Base-by-base conservation (phyloP, 2,329 filamentous ascomycete species). In the Ophiocordyceps camponoti-leonardi region DNA sequence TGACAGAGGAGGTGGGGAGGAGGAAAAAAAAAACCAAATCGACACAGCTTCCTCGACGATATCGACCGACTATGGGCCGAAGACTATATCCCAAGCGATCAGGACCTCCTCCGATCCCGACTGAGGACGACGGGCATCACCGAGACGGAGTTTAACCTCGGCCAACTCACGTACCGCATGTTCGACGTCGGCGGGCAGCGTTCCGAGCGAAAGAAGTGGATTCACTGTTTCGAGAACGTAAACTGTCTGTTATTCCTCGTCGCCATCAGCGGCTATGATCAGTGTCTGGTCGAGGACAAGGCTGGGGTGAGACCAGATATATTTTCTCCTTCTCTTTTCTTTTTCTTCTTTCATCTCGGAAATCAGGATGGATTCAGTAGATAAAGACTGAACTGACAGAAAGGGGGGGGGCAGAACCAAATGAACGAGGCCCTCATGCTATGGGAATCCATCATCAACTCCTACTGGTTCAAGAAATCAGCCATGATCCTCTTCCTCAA, bases 131-230 rank as follows among this genome's bases (percentile, higher is more conserved):
- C 88, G 22, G 88, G 88, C 80, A 94, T 95, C 61, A 94, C 87
- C 30, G 87, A 94, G 69, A 95, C 88, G 20, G 90, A 85, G 30
- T 94, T 95, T 67, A 92, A 92, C 61, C 94, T 94, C 53, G 87
- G 86, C 53, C 85, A 94, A 58, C 72, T 95, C 52, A 94, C 87
- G 47, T 95, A 94, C 71, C 80, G 87, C 54, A 94, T 95, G 88
- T 94, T 94, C 67, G 88, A 95, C 58, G 88, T 95, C 42, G 88
- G 88, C 74, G 90, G 88, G 53, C 88, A 94, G 67, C 79, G 88
- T 62, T 94, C 86, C 6, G 88, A 95, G 68, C 81, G 88, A 61
- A 95, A 95, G 83, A 95, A 95, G 78, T 95, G 88, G 88, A 95
- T 95, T 56, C 88, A 95, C 71, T 94, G 88, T 70, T 95, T 95